Evolutionary conservation across 2,329 filamentous ascomycete genomes (phyloP), one percentile per base, ranked within the genome.

Genomic region (Exophiala bonariae): DNA sequence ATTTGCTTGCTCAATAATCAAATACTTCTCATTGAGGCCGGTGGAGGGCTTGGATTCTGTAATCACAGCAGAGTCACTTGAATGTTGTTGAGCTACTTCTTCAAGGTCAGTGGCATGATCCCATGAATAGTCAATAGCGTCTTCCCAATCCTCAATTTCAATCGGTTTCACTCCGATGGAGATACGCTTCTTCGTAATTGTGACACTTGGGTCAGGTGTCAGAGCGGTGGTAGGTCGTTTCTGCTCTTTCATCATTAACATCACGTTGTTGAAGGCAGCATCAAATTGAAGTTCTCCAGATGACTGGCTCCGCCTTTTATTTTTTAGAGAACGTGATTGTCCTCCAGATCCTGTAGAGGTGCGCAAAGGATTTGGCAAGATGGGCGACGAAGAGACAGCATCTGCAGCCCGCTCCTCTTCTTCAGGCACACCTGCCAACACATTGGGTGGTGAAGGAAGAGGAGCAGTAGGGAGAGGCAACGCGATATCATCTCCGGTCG

Each of bases 41-140:
- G 28, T 42, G 8, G 26, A 19, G 31, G 30, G 10, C 13, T 23
- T 44, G 3, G 40, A 23, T 17, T 35, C 28, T 7, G 31, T 10
- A 10, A 26, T 37, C 16, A 32, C 17, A 22, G 45, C 31, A 18
- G 38, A 39, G 17, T 17, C 30, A 23, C 34, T 22, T n/a, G 19
- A 17, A 23, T 35, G 23, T 10, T 39, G 35, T 18, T 26, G 6
- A 18, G n/a, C 7, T 17, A 39, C 44, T 4, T 50, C 45, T 11
- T 54, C 41, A n/a, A 47, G 34, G 20, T 58, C 55, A 32, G 49
- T 34, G 4, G 44, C 53, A 35, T 55, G 49, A 33, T 59, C 55
- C 57, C 57, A 59, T 22, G 57, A 54, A 33, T 56, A 54, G 40
- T 59, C 57, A 23, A 59, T 54, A 10, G 57, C 57, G 32, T 57